These are phyloP conservation scores for Cynara cardunculus DNA, from an alignment of 129 eudicot genomes.

Conservation along the genomic window DNA sequence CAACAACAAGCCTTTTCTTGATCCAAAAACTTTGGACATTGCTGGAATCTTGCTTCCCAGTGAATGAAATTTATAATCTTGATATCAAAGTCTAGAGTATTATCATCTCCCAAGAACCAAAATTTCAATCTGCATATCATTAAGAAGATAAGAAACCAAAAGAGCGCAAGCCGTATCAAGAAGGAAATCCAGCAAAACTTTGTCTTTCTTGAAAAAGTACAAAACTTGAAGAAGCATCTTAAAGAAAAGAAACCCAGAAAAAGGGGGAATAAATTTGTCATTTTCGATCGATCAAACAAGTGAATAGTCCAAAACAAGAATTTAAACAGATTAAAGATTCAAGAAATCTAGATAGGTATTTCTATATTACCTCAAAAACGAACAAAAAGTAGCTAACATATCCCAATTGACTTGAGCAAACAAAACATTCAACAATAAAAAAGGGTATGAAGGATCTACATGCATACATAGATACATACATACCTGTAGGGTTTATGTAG, in stretches of 20 bases:
- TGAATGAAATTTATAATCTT: neutral
- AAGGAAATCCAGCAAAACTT: slow-evolving; percentile 8
- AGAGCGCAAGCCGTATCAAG: neutral
- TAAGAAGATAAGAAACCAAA: neutral
- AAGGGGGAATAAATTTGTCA: slow-evolving; percentile 20
- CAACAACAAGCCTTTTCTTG: slow-evolving; percentile 15
- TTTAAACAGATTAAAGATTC: slow-evolving; percentile 1
- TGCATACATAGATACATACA: neutral
- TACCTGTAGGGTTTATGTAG: slow-evolving; percentile 1
- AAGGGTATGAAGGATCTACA: slow-evolving; percentile 13
- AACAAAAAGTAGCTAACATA: neutral
- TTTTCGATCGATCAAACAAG: slow-evolving; percentile 26
- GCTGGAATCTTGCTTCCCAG: neutral
- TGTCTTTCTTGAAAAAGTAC: slow-evolving; percentile 18
- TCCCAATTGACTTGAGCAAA: neutral
- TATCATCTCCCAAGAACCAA: slow-evolving; percentile 15
- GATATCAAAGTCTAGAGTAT: slow-evolving; percentile 3
- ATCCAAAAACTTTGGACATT: slow-evolving; percentile 38
- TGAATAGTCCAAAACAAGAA: slow-evolving; percentile 29
- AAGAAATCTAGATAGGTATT: slow-evolving; percentile 4
- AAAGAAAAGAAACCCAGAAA: slow-evolving; percentile 24
- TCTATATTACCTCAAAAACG: neutral
- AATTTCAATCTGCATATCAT: neutral
- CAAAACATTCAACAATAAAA: slow-evolving; percentile 1
- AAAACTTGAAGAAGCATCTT: slow-evolving; percentile 4